Percentiles rank a stretch among this genome's conserved stretches.
These are phyloP conservation scores for Umbelopsis vinacea DNA, from an alignment of 192 early-diverging fungal species.

Conservation along the genomic window DNA sequence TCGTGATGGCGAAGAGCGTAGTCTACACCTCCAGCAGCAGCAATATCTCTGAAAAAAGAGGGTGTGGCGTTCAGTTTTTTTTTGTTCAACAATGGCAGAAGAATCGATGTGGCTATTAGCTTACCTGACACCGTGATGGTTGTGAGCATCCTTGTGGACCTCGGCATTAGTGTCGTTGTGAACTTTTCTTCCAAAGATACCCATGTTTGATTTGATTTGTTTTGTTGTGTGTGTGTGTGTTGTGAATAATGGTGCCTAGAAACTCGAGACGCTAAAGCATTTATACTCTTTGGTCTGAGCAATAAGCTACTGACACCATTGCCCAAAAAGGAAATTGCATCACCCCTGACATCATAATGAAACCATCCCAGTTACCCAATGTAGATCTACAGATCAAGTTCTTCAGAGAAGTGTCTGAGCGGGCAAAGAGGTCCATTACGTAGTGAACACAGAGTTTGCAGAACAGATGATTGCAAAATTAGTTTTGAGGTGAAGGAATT, in stretches of 20 bases:
- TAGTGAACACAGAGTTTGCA: no score
- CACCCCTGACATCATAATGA: conserved; percentile 2
- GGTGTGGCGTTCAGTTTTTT: not conserved
- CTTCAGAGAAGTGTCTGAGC: no score
- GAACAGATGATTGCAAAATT: no score
- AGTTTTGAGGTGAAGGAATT: no score
- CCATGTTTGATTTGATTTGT: not conserved
- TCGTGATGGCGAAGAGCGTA: conserved; percentile 11
- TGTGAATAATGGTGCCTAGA: not conserved
- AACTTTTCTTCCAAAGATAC: not conserved
- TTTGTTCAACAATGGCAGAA: not conserved
- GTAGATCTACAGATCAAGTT: not conserved
- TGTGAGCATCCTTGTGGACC: conserved; percentile 4
- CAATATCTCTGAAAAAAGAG: not conserved
- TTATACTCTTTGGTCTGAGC: not conserved
- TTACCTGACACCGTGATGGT: not conserved
- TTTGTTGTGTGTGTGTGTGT: conserved; percentile 7
- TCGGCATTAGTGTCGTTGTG: conserved; percentile 4
- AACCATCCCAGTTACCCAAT: not conserved
- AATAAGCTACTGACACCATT: not conserved
- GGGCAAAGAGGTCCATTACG: no score
- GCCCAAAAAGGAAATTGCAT: not conserved
- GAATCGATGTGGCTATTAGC: not conserved
- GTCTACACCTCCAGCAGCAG: conserved; percentile 10
- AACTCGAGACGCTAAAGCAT: not conserved